Evolutionary conservation across 1,284 basidiomycete genomes (phyloP), one percentile per base, ranked within the genome.

Genomic region (Xerocomus minutiporus): DNA sequence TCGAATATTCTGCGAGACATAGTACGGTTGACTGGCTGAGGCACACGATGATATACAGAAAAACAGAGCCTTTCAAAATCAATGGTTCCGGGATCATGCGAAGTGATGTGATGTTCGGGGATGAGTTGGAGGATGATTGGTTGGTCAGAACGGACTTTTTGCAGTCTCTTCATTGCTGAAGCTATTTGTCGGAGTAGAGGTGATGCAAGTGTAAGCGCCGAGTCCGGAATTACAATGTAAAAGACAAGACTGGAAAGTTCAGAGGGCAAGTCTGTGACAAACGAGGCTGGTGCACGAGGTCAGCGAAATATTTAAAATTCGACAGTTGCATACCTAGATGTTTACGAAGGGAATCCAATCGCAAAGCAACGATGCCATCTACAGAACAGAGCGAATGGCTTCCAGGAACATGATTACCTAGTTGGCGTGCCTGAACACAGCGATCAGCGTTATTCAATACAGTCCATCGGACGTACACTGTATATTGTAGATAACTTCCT

Each of bases 11-110:
- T 71, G 17, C 82, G 79, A 9, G 84, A 77, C 73, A 83, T 78
- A 8, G 73, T 67, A 4, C 87, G 80, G 31, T 82, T 76, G 28
- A 87, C 79, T 1, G 80, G 76, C 23, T 80, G 71, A 8, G 78
- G 73, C 11, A 90, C 78, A 25, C 87, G 81, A 62, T 89, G 81
- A 67, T 90, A 93, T 11, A 91, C 71, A 0, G 82, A 81, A 43
- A 73, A 73, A 35, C 81, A 82, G 13, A 88, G 72, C 17, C 34
- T 49, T 43, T 71, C 69, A 2, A 69, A 65, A 38, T 66, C 62
- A 12, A 55, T 56, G 43, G 46, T 48, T 35, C 46, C 61, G 31
- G 54, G 53, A 34, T 61, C 55, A 17, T 65, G 57, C 11, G 67
- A 73, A 38, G 72, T 68, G 17, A 87, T 71, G 38, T 80, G 68